phyloP scores from a whole-genome alignment of 345 rosid species.

The Eucalyptus polybractea region DNA sequence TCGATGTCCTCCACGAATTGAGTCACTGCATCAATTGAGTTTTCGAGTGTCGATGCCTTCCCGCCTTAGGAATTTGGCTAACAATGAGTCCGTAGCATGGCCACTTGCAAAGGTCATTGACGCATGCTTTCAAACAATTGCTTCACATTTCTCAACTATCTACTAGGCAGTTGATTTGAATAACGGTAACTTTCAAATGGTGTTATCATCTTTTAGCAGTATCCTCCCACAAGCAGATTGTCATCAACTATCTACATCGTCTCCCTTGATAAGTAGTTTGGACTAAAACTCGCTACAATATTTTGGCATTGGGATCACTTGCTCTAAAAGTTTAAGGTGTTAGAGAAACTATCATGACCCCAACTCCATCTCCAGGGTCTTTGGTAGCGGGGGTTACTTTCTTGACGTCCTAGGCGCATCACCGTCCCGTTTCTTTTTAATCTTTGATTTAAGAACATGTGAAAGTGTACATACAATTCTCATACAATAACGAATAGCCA shows the following conservation, averaged over 20 bases:
- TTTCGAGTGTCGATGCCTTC: not conserved
- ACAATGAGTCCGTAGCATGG: not conserved
- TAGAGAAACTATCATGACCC: too few species aligned
- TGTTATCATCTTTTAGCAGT: not conserved
- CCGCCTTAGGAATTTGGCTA: not conserved
- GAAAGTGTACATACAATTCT: fast-evolving
- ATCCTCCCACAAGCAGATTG: not conserved
- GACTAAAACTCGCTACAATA: not conserved
- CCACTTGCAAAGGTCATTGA: not conserved
- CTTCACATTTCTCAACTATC: not conserved
- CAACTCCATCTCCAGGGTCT: too few species aligned
- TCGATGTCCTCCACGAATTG: not conserved
- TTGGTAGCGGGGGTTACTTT: too few species aligned
- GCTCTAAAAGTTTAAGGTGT: not conserved
- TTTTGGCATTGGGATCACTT: not conserved
- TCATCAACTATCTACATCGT: not conserved
- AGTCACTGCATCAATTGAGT: not conserved
- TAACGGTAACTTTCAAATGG: not conserved
- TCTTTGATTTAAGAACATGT: too few species aligned
- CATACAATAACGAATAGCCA: too few species aligned
- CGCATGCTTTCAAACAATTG: not conserved
- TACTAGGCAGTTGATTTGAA: not conserved
- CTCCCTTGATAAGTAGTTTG: not conserved
- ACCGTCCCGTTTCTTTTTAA: too few species aligned
- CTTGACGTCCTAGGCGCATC: fast-evolving